Percentiles rank a stretch among this genome's conserved stretches.
These are phyloP conservation scores for Choiromyces venosus DNA, from an alignment of 495 filamentous ascomycete species.

Conservation along the genomic window DNA sequence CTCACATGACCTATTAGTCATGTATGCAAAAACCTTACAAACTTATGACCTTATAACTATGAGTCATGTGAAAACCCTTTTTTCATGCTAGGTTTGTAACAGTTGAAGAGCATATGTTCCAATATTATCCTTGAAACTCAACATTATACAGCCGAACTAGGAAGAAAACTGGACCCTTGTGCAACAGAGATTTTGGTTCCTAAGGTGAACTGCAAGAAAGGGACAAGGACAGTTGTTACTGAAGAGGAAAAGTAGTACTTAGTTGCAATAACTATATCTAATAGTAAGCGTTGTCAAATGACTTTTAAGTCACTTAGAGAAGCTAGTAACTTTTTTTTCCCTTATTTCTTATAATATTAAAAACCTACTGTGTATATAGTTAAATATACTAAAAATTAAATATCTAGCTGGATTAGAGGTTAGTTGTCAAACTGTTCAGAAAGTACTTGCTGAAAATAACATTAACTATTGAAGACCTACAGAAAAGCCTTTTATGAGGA, in stretches of 20 bases:
- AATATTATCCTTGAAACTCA: slow-evolving; percentile 13
- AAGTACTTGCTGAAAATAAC: not conserved
- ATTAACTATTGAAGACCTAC: not conserved
- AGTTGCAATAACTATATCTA: not conserved
- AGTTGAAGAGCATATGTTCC: not conserved
- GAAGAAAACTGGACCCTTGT: not conserved
- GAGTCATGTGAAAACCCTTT: no score
- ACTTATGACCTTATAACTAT: no score
- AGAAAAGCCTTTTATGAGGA: not conserved
- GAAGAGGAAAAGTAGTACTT: not conserved
- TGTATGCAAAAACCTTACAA: no score
- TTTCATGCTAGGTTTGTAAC: no score
- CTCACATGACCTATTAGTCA: no score
- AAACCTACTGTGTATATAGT: no score
- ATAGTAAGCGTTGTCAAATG: not conserved
- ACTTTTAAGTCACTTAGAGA: not conserved
- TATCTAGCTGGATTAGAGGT: slow-evolving; percentile 5
- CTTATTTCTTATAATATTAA: not conserved
- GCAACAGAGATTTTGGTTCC: not conserved
- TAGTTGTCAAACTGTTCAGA: not conserved
- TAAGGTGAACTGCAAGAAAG: not conserved
- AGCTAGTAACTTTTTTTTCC: no score
- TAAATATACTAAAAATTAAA: no score
- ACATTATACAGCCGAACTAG: not conserved
- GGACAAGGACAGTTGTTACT: not conserved